phyloP scores from a whole-genome alignment of 73 alveolate species.

The Tetrahymena elliotti region DNA sequence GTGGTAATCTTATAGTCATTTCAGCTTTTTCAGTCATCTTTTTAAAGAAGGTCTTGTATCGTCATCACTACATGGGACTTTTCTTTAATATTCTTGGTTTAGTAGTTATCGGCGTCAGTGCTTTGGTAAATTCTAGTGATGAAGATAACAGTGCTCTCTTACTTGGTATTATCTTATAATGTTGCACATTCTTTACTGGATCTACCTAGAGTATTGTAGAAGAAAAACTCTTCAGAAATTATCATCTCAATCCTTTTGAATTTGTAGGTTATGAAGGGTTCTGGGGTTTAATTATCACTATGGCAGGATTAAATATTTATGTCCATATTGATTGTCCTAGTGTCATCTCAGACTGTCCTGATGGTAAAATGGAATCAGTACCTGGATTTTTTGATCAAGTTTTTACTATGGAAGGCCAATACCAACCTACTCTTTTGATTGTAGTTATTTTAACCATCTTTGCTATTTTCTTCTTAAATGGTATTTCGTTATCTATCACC shows the following conservation, averaged over 20 bases:
- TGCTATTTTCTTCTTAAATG: conserved; percentile 61
- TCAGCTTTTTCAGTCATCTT: conserved; percentile 62
- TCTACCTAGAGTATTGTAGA: conserved; percentile 67
- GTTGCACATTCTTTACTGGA: conserved; percentile 45
- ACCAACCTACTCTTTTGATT: conserved; percentile 11
- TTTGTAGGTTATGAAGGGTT: conserved; percentile 93
- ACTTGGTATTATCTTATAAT: background rate
- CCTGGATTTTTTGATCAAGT: conserved; percentile 53
- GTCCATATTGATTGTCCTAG: conserved; percentile 55
- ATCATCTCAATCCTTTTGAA: conserved; percentile 74
- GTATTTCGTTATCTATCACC: conserved; percentile 69
- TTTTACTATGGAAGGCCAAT: conserved; percentile 37
- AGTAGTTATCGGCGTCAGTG: conserved; percentile 60
- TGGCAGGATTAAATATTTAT: conserved; percentile 56
- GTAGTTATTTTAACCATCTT: conserved; percentile 35
- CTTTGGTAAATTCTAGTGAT: conserved; percentile 20
- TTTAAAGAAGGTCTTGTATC: conserved; percentile 58
- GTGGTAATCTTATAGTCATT: conserved; percentile 71
- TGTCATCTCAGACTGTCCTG: conserved; percentile 1
- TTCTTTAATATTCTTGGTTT: conserved; percentile 63
- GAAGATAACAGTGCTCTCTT: conserved; percentile 5
- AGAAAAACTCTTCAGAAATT: conserved; percentile 66
- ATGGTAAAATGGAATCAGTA: conserved; percentile 14
- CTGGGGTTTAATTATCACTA: conserved; percentile 63
- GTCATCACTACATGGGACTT: conserved; percentile 64